Percentiles rank a stretch among this genome's conserved stretches.
Conservation (phyloP, 2,329 filamentous ascomycete genomes). For the Diaporthe aspalathi region DNA sequence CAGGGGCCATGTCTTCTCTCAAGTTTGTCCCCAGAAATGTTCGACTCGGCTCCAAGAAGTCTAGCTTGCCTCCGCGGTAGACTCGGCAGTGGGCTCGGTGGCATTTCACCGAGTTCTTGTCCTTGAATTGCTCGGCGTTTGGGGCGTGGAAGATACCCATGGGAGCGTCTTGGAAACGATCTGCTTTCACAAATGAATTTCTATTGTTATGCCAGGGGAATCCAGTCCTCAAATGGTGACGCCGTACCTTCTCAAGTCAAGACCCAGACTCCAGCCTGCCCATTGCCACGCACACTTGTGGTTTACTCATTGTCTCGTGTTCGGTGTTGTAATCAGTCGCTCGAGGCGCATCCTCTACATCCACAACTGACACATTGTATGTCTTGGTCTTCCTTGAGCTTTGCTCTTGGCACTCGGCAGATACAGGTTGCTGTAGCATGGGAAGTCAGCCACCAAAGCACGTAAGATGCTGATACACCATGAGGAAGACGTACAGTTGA, state of each 20-base stretch:
- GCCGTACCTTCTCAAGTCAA: constrained; percentile 31
- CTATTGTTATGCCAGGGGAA: constrained; percentile 32
- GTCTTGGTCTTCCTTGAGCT: constrained; percentile 89
- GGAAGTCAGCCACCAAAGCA: no score
- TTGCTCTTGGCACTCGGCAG: constrained; percentile 89
- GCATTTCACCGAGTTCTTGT: background rate
- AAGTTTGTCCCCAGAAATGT: constrained; percentile 77
- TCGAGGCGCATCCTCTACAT: constrained; percentile 89
- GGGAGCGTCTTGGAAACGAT: constrained; percentile 24
- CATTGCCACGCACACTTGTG: background rate
- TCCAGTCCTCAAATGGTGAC: constrained; percentile 27
- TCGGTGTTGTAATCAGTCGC: constrained; percentile 67
- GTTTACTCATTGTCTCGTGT: background rate
- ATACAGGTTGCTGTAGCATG: constrained; percentile 77
- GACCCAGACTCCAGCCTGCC: constrained; percentile 36
- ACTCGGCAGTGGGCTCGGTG: background rate
- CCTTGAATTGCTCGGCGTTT: constrained; percentile 20
- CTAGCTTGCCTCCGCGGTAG: constrained; percentile 64
- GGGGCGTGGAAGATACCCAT: constrained; percentile 33
- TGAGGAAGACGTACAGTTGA: constrained; percentile 52
- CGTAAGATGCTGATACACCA: no score
- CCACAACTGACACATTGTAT: constrained; percentile 96
- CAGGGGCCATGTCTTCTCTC: constrained; percentile 76
- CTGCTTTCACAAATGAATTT: constrained; percentile 37
- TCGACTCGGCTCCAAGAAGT: constrained; percentile 70